phyloP scores from a whole-genome alignment of 2,329 filamentous ascomycete genomes.

The Cordyceps javanica region DNA sequence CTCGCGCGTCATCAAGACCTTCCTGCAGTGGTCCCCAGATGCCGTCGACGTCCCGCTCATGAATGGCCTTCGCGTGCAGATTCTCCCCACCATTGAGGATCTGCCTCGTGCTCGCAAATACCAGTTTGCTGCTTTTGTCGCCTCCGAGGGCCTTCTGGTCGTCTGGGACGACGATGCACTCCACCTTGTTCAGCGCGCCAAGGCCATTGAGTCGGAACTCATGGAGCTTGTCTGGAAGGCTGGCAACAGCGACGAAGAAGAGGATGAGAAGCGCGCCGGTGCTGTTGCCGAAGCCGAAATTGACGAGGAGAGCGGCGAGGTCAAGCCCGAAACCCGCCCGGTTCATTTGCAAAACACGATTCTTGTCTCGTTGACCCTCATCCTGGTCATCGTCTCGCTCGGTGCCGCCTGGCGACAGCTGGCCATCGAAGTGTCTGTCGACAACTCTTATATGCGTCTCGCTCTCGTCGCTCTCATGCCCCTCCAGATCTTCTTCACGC shows the following conservation, averaged over 20 bases:
- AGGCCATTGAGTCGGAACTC: constrained; percentile 67
- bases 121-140: constrained; percentile 75
- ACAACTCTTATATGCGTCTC: constrained; percentile 55
- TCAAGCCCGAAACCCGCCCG: constrained; percentile 57
- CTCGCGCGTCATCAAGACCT: constrained; percentile 72
- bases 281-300: constrained; percentile 48
- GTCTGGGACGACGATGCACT: constrained; percentile 80
- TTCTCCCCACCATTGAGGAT: constrained; percentile 65
- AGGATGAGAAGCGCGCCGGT: constrained; percentile 43
- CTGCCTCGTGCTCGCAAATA: constrained; percentile 66
- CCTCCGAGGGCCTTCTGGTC: constrained; percentile 62
- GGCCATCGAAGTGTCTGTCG: constrained; percentile 61
- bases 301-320: constrained; percentile 65
- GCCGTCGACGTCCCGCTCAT: constrained; percentile 69
- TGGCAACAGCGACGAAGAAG: constrained; percentile 47
- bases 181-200: constrained; percentile 62
- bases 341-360: constrained; percentile 65
- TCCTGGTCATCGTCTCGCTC: constrained; percentile 58
- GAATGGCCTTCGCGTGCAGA: constrained; percentile 72
- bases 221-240: constrained; percentile 73
- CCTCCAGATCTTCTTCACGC: constrained; percentile 71
- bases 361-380: constrained; percentile 60
- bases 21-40: constrained; percentile 65
- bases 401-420: constrained; percentile 66
- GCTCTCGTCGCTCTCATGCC: constrained; percentile 61